Evolutionary conservation across 1,284 basidiomycete species (phyloP).

Genomic region (Trametes pubescens): DNA sequence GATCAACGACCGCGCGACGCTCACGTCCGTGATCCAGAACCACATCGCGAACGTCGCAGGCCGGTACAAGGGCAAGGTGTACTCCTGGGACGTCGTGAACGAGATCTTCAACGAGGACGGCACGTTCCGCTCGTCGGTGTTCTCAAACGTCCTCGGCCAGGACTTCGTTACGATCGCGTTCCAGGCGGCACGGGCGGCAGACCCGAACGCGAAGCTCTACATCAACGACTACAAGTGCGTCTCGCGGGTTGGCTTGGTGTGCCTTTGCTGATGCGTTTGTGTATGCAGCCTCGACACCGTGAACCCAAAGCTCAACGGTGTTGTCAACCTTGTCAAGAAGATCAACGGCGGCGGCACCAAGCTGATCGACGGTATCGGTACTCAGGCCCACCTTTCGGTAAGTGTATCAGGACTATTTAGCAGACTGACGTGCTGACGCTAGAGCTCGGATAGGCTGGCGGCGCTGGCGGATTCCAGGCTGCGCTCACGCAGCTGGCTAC

Average conservation of each 20-base stretch:
- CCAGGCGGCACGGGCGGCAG: slow-evolving; percentile 45
- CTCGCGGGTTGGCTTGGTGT: background rate
- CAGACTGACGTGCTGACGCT: background rate
- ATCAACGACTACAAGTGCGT: slow-evolving; percentile 48
- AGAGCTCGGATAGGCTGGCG: slow-evolving; percentile 38
- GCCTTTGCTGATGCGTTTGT: background rate
- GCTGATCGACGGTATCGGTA: slow-evolving; percentile 48
- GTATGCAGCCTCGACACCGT: slow-evolving; percentile 39
- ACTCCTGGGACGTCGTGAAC: slow-evolving; percentile 46
- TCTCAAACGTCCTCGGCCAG: slow-evolving; percentile 46
- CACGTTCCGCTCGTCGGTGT: slow-evolving; percentile 45
- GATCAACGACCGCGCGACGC: slow-evolving; percentile 40
- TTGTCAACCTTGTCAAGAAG: slow-evolving; percentile 45
- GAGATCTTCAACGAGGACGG: slow-evolving; percentile 49
- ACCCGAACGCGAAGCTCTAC: slow-evolving; percentile 49
- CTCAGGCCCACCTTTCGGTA: slow-evolving; percentile 44
- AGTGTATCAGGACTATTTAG: background rate
- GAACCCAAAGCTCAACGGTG: slow-evolving; percentile 42
- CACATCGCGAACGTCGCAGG: slow-evolving; percentile 48
- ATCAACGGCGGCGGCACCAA: slow-evolving; percentile 39
- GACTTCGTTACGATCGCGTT: slow-evolving; percentile 48
- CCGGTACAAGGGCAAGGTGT: slow-evolving; percentile 49
- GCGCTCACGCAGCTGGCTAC: slow-evolving; percentile 47
- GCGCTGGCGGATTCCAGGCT: slow-evolving; percentile 48
- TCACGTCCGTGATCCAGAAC: slow-evolving; percentile 45